phyloP scores from a whole-genome alignment of 331 rosid genomes.

The Dryas integrifolia region DNA sequence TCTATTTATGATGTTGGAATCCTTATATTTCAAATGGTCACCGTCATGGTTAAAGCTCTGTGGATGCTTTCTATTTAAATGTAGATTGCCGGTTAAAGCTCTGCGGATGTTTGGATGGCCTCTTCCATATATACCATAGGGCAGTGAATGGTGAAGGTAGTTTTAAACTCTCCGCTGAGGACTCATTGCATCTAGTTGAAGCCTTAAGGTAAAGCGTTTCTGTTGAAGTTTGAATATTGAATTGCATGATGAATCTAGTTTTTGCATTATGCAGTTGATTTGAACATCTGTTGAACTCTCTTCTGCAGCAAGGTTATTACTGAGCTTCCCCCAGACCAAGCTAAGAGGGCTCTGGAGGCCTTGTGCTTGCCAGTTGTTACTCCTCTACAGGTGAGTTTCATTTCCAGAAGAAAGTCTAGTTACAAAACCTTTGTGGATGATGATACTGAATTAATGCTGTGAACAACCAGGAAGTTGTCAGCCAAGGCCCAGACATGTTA shows the following conservation, averaged over 20 bases:
- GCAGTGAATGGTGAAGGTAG: constrained; percentile 87
- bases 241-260: constrained; percentile 26
- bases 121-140: constrained; percentile 81
- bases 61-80: constrained; percentile 29
- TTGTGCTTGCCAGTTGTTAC: constrained; percentile 85
- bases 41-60: not conserved
- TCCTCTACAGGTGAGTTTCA: constrained; percentile 78
- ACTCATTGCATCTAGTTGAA: constrained; percentile 90
- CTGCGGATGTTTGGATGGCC: constrained; percentile 88
- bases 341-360: constrained; percentile 85
- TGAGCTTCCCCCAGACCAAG: constrained; percentile 86
- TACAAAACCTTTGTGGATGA: constrained; percentile 15
- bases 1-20: not conserved
- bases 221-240: constrained; percentile 21
- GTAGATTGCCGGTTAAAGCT: constrained; percentile 96
- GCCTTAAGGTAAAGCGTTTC: constrained; percentile 68
- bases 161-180: constrained; percentile 90
- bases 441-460: constrained; percentile 29
- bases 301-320: constrained; percentile 79
- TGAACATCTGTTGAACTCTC: constrained; percentile 18
- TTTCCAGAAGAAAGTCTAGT: constrained; percentile 21
- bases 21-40: not conserved
- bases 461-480: constrained; percentile 72
- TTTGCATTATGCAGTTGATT: constrained; percentile 24
- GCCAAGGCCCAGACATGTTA: constrained; percentile 73